Percentiles rank a stretch among this genome's conserved stretches.
phyloP scores from a whole-genome alignment of 2,329 filamentous ascomycete species.

The Trichophyton schoenleinii region DNA sequence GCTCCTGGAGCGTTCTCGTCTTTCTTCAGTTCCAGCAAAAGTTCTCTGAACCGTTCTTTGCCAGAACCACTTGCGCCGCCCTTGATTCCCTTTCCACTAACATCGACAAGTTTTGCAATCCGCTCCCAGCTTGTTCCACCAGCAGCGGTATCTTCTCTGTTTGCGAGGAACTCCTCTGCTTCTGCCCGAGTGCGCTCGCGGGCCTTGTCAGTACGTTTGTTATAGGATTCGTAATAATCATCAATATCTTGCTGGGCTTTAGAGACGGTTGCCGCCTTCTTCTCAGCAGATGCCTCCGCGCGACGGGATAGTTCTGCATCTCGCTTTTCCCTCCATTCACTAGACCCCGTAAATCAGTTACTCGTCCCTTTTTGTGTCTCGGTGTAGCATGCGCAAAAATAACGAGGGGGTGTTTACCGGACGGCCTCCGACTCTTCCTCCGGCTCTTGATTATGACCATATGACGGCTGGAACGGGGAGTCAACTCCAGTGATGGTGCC shows the following conservation, averaged over 20 bases:
- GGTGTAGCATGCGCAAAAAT: not conserved
- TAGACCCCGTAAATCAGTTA: slow-evolving; percentile 16
- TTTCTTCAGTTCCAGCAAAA: slow-evolving; percentile 77
- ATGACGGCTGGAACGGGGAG: slow-evolving; percentile 44
- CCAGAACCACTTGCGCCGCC: slow-evolving; percentile 81
- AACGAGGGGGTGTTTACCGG: slow-evolving; percentile 33
- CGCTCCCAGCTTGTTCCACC: slow-evolving; percentile 98
- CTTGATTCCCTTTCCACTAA: slow-evolving; percentile 82
- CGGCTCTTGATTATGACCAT: slow-evolving; percentile 40
- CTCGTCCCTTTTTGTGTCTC: not conserved
- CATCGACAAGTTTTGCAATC: slow-evolving; percentile 92
- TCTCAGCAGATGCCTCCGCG: slow-evolving; percentile 66
- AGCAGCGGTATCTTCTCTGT: slow-evolving; percentile 80
- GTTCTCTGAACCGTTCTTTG: slow-evolving; percentile 90
- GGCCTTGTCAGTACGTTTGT: slow-evolving; percentile 91
- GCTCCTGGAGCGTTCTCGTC: slow-evolving; percentile 71
- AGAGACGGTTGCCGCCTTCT: slow-evolving; percentile 74
- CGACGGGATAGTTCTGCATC: slow-evolving; percentile 73
- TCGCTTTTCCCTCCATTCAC: slow-evolving; percentile 81
- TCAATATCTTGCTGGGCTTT: slow-evolving; percentile 91
- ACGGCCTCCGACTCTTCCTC: slow-evolving; percentile 85
- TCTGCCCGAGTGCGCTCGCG: slow-evolving; percentile 80
- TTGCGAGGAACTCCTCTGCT: slow-evolving; percentile 81
- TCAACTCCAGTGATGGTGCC: slow-evolving; percentile 65
- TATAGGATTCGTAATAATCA: slow-evolving; percentile 99